Conservation (phyloP, 768 basidiomycete species). For the Collybia nuda region DNA sequence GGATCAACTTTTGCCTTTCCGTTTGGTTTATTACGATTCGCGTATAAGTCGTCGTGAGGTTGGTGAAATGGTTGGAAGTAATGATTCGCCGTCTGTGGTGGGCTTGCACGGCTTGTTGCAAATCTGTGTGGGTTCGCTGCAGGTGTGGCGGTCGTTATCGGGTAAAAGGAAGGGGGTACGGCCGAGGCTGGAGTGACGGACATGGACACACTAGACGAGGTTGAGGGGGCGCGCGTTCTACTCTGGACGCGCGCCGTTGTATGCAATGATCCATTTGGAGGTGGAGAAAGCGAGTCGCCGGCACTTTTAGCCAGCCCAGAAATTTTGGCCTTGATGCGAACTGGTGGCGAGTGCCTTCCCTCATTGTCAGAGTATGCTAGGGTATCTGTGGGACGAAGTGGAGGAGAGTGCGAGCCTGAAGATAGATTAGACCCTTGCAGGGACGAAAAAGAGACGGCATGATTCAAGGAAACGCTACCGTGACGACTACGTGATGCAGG, state of each 20-base stretch:
- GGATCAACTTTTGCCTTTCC: conserved; percentile 50
- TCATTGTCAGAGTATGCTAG: conserved; percentile 8
- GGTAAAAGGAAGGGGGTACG: conserved; percentile 39
- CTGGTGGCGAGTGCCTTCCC: conserved; percentile 22
- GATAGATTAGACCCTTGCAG: conserved; percentile 24
- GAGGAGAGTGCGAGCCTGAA: conserved; percentile 16
- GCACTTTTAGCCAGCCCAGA: conserved; percentile 43
- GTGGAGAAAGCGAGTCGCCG: conserved; percentile 15
- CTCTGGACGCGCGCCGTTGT: conserved; percentile 24
- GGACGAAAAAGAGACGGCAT: conserved; percentile 35
- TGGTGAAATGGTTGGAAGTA: conserved; percentile 30
- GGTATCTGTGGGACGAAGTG: conserved; percentile 13
- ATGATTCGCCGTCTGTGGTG: conserved; percentile 23
- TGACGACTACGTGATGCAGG: conserved; percentile 20
- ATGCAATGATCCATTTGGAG: conserved; percentile 19
- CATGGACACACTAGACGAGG: conserved; percentile 34
- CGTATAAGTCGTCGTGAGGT: conserved; percentile 7
- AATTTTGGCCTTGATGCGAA: conserved; percentile 63
- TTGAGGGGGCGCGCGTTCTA: conserved; percentile 39
- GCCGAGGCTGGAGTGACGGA: conserved; percentile 24
- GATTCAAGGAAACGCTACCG: conserved; percentile 33
- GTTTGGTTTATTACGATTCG: conserved; percentile 7
- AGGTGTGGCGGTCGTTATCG: conserved; percentile 54
- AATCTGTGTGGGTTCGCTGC: conserved; percentile 63
- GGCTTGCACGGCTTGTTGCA: conserved; percentile 29